Base-by-base conservation (phyloP, 2,329 filamentous ascomycete species). In the Chalaropsis thielavioides region DNA sequence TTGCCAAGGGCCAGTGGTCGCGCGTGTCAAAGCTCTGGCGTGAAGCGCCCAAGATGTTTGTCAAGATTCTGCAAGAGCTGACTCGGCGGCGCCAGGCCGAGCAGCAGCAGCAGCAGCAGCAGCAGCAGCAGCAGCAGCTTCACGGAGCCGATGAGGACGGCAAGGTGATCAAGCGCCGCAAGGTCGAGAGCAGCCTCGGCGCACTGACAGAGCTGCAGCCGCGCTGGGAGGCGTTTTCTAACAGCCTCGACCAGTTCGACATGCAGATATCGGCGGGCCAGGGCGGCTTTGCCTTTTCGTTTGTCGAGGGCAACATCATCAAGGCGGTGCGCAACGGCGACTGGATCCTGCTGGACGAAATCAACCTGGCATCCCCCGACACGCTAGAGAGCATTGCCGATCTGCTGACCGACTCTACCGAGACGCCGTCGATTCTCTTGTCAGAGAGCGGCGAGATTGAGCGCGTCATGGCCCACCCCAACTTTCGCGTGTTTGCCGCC, bases 271-370 rank as follows among this genome's bases (percentile, higher is more conserved):
- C 63, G 7, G 60, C 63, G 7, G 66, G 63, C 15, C 80, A 86
- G 64, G 83, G 86, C 71, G 82, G 80, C 1, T 95, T 97, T 73
- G 90, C 92, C 0, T 99, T 99, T 75, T 90, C 90, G 0, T 99
- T 99, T 72, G 83, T 97, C 0, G 94, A 99, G 74, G 92, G 94
- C 68, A 96, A 95, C 71, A 88, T 99, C 68, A 88, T 99, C 66
- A 95, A 95, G 75, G 94, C 95, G n/a, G 86, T 92, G 27, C 83
- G 92, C 49, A 96, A 96, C 71, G 94, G 94, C 7, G 91, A 96
- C 74, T 99, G 94, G 94, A 88, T 99, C 35, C 80, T 99, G 19
- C 81, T 97, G 31, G 94, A 99, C 72, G 94, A 99, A 74, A 95
- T 99, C 71, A 99, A 99, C 72, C 77, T 99, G 68, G 94, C 94